phyloP scores from a whole-genome alignment of 2,329 filamentous ascomycete species.

The Epichloe typhina region DNA sequence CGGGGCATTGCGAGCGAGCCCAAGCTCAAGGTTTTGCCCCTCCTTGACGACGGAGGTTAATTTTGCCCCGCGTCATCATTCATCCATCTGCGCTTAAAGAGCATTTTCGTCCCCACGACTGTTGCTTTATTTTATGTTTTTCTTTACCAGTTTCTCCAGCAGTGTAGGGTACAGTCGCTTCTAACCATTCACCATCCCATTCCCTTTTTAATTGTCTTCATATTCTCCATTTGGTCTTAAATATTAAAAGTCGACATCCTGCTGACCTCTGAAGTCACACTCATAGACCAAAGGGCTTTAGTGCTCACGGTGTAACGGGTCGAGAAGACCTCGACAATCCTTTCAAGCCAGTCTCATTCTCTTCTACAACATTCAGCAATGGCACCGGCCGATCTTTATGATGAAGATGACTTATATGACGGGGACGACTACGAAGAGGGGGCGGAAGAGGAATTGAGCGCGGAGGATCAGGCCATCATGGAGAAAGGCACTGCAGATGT shows the following conservation, averaged over 20 bases:
- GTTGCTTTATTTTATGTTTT: neutral
- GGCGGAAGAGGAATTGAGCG: conserved; percentile 32
- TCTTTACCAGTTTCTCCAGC: neutral
- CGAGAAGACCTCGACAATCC: neutral
- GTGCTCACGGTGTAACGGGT: neutral
- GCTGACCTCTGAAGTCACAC: neutral
- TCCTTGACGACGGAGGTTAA: neutral
- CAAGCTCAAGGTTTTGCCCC: neutral
- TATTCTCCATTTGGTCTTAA: neutral
- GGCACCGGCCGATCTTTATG: conserved; percentile 25
- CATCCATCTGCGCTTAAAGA: neutral
- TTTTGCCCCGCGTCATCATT: neutral
- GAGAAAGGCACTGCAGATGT: conserved; percentile 54
- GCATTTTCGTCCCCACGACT: neutral
- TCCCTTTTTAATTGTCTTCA: no score
- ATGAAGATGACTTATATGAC: conserved; percentile 34
- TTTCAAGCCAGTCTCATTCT: neutral
- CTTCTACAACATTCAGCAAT: conserved; percentile 4
- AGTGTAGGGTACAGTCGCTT: neutral
- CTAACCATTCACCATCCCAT: neutral
- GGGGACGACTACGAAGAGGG: conserved; percentile 34
- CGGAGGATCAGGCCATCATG: conserved; percentile 40
- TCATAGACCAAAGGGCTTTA: neutral
- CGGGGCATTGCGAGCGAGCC: neutral
- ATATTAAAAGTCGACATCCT: neutral